Evolutionary conservation across 192 early-diverging fungal genomes (phyloP), one percentile per base, ranked within the genome.

Genomic region (Podila horticola): DNA sequence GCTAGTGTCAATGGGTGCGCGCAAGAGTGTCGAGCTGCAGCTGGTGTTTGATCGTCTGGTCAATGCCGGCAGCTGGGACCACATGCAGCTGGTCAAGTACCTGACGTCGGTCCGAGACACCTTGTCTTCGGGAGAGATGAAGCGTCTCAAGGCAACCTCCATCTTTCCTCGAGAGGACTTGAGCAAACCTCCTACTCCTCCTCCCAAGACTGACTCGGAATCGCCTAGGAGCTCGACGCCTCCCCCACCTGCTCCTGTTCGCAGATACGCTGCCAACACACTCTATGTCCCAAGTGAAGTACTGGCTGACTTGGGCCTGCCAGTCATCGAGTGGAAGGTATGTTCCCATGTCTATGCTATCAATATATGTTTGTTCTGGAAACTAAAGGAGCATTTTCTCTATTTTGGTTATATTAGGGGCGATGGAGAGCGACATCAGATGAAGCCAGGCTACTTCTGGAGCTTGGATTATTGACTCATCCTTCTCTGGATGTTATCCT

Each of bases 21-120:
- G 95, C 17, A 94, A 95, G 85, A 91, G 94, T 71, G 94, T 96
- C 13, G 93, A 96, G 34, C 77, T 97, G 34, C 93, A 95, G 69
- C 59, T 96, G 62, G 87, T 97, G 17, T 96, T 97, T 84, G 91
- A 94, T 59, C 87, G 95, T 19, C 83, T 97, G 38, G 81, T 87
- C 57, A 88, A 86, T 55, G 88, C 90, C 20, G 87, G 95, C 33
- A 92, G 91, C 62, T 97, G 93, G 94, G 93, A 95, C 62, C 93
- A 96, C 71, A 85, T 93, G 26, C 90, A 94, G 73, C 84, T 97
- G 4, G 82, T 93, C 26, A 96, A 95, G 71, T 97, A 96, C 74
- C 83, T 97, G n/a, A 87, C 91, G 0, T 87, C 88, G 0, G 87
- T 95, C 51, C 88, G 91, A 61, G 76, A 83, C 41, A 91, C 92